Conservation (phyloP, 805 yeast species). For the Yarrowia sp. region DNA sequence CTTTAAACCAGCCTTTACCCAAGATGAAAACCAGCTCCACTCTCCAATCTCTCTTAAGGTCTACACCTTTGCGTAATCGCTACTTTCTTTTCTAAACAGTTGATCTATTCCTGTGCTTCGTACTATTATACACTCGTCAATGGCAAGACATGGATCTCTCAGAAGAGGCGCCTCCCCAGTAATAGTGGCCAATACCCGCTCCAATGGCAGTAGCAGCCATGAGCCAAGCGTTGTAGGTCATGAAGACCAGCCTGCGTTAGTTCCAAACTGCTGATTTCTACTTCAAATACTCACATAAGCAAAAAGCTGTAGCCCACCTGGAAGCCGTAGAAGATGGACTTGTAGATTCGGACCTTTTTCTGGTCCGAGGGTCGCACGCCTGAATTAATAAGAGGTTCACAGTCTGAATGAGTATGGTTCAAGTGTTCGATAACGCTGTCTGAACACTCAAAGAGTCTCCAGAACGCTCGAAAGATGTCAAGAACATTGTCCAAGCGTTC, state of each 20-base stretch:
- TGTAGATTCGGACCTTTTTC: constrained; percentile 14
- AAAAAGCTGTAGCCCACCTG: constrained; percentile 67
- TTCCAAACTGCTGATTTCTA: no score
- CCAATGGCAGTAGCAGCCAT: constrained; percentile 73
- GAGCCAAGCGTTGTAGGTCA: constrained; percentile 83
- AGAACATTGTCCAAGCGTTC: no score
- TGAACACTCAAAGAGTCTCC: no score
- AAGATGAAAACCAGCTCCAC: no score
- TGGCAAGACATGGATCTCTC: constrained; percentile 36
- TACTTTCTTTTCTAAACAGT: no score
- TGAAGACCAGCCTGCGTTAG: constrained; percentile 72
- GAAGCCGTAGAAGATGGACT: constrained; percentile 50
- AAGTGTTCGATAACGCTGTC: no score
- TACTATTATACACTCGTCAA: no score
- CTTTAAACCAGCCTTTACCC: no score
- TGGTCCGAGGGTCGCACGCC: constrained; percentile 9
- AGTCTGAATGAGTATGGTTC: background rate
- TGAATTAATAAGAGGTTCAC: constrained; percentile 6
- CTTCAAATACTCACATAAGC: constrained; percentile 38
- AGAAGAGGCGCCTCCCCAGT: constrained; percentile 47
- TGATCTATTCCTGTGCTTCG: no score
- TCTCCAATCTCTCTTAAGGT: no score
- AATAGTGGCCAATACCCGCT: constrained; percentile 64
- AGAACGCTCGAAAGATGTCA: no score
- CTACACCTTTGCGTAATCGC: no score